phyloP scores from a whole-genome alignment of 1,284 basidiomycete genomes.

The Calocybe gambosa region DNA sequence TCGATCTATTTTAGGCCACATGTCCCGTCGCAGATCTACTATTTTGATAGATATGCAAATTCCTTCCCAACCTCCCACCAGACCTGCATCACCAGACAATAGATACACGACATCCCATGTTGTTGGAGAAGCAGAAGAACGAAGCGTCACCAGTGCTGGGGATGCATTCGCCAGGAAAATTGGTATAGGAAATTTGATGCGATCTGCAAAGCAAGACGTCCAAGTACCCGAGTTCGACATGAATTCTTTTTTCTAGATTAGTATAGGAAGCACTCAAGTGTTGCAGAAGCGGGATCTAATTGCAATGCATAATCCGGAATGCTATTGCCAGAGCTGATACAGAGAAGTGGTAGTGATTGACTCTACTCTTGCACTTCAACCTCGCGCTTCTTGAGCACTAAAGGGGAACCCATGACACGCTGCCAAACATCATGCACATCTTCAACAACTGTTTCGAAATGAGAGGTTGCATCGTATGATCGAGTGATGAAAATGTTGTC shows the following conservation, averaged over 20 bases:
- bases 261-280: neutral
- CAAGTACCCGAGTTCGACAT: constrained; percentile 85
- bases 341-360: constrained; percentile 5
- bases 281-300: neutral
- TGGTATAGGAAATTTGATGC: constrained; percentile 77
- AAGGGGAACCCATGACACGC: constrained; percentile 68
- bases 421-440: constrained; percentile 94
- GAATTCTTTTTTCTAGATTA: constrained; percentile 53
- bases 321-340: constrained; percentile 14
- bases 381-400: constrained; percentile 83
- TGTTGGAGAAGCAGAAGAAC: constrained; percentile 21
- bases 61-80: constrained; percentile 55
- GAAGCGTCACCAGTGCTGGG: constrained; percentile 40
- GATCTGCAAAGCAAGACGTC: constrained; percentile 81
- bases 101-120: constrained; percentile 12
- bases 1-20: constrained; percentile 45
- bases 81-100: constrained; percentile 42
- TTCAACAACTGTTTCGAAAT: constrained; percentile 97
- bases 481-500: constrained; percentile 96
- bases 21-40: constrained; percentile 54
- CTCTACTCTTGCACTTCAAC: constrained; percentile 54
- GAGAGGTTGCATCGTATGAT: constrained; percentile 97
- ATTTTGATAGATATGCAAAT: constrained; percentile 87
- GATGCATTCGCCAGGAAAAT: constrained; percentile 61
- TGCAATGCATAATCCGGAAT: neutral